Percentiles rank a stretch among this genome's conserved stretches.
Conservation (phyloP, 768 basidiomycete genomes). For the Psilocybe cyanescens region DNA sequence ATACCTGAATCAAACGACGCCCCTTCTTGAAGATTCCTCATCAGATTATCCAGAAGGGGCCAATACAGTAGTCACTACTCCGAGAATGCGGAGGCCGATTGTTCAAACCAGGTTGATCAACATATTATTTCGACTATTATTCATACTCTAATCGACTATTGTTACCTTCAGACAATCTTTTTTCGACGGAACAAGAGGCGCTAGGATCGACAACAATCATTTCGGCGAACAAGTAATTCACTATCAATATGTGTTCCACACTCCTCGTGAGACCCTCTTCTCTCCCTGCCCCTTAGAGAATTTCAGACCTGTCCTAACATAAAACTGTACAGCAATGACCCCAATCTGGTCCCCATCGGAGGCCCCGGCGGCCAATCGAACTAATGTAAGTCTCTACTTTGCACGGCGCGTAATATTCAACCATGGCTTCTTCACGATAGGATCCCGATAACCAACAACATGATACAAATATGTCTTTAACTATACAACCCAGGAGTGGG, state of each 20-base stretch:
- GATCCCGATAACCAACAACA: neutral
- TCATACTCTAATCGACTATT: neutral
- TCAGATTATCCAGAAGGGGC: no score
- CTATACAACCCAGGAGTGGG: slow-evolving; percentile 4
- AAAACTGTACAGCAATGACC: no score
- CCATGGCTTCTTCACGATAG: neutral
- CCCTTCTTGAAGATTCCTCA: no score
- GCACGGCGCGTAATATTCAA: no score
- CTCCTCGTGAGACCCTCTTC: neutral
- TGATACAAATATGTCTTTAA: neutral
- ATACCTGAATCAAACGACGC: no score
- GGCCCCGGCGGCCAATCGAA: neutral
- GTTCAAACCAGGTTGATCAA: no score
- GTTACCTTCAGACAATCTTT: neutral
- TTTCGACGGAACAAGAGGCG: neutral
- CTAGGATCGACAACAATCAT: neutral
- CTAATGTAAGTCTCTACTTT: neutral
- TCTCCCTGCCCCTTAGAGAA: no score
- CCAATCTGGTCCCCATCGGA: no score
- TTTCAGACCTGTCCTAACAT: no score
- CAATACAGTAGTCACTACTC: no score
- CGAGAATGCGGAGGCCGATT: no score
- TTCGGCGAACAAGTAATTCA: neutral
- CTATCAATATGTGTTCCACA: neutral
- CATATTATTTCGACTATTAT: no score